These are phyloP conservation scores for Kalaharituber pfeilii DNA, from an alignment of 2,329 filamentous ascomycete species.

Conservation along the genomic window DNA sequence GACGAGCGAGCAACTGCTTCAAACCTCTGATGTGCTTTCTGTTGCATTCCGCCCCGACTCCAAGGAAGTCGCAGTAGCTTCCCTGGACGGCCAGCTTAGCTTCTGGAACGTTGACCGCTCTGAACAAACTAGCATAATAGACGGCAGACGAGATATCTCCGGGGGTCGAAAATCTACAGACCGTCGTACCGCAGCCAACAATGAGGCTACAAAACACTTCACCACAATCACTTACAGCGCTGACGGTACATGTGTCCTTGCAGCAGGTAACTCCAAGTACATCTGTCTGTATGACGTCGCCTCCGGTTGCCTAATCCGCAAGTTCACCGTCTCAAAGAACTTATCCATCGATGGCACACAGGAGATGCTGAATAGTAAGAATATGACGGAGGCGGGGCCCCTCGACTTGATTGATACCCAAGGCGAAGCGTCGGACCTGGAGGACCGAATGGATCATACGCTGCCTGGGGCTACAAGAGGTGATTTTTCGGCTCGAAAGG, in stretches of 20 bases:
- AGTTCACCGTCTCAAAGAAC: conserved; percentile 90
- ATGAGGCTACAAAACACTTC: conserved; percentile 78
- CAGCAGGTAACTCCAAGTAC: conserved; percentile 92
- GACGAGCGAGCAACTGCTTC: conserved; percentile 80
- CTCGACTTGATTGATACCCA: conserved; percentile 68
- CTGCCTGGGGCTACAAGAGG: conserved; percentile 77
- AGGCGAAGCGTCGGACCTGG: conserved; percentile 74
- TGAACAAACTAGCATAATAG: conserved; percentile 67
- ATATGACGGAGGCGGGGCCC: conserved; percentile 80
- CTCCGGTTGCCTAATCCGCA: conserved; percentile 80
- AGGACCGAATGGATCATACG: conserved; percentile 60
- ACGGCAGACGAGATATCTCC: conserved; percentile 80
- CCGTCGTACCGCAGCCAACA: conserved; percentile 77
- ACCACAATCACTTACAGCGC: conserved; percentile 76
- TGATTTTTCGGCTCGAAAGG: conserved; percentile 63
- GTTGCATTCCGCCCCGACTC: conserved; percentile 82
- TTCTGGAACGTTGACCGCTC: conserved; percentile 91
- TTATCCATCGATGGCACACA: conserved; percentile 91
- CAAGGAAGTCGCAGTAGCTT: conserved; percentile 76
- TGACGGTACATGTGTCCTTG: conserved; percentile 77
- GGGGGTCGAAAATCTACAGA: conserved; percentile 80
- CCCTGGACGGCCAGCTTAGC: conserved; percentile 78
- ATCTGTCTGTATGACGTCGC: conserved; percentile 94
- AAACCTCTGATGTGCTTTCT: conserved; percentile 77
- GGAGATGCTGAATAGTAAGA: conserved; percentile 85